Conservation (phyloP, 805 yeast genomes). For the Pichia nanzhaoensis region DNA sequence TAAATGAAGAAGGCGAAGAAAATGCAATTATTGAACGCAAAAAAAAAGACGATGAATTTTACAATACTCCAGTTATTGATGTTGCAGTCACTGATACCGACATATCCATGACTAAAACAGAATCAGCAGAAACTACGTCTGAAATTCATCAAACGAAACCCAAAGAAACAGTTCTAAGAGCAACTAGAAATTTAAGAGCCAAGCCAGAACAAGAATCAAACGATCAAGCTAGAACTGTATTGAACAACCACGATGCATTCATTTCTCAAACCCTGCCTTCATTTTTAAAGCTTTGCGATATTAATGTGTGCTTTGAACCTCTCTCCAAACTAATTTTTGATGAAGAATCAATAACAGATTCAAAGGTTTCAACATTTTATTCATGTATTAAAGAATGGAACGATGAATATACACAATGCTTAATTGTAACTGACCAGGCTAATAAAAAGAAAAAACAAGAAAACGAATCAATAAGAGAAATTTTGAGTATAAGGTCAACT, state of each 20-base stretch:
- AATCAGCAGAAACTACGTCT: neutral
- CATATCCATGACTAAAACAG: neutral
- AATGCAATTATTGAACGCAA: neutral
- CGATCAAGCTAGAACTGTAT: conserved; percentile 1
- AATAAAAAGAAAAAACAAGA: neutral
- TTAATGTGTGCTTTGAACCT: conserved; percentile 36
- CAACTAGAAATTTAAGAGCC: conserved; percentile 15
- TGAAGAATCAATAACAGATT: neutral
- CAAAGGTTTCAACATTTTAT: conserved; percentile 9
- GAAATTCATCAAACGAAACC: neutral
- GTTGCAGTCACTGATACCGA: neutral
- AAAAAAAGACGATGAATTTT: conserved; percentile 6
- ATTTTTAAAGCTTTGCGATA: conserved; percentile 24
- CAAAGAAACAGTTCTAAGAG: conserved; percentile 15
- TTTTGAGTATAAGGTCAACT: conserved; percentile 17
- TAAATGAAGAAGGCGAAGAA: neutral
- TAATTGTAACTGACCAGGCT: conserved; percentile 17
- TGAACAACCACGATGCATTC: conserved; percentile 8
- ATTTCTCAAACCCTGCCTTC: conserved; percentile 13
- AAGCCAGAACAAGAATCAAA: conserved; percentile 17
- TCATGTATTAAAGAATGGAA: conserved; percentile 18
- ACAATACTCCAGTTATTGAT: no score
- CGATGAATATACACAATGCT: conserved; percentile 18
- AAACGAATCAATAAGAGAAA: conserved; percentile 26
- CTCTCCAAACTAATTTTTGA: conserved; percentile 30